Evolutionary conservation across 257 asterid species (phyloP).

Genomic region (Paraleonurus japonicus): DNA sequence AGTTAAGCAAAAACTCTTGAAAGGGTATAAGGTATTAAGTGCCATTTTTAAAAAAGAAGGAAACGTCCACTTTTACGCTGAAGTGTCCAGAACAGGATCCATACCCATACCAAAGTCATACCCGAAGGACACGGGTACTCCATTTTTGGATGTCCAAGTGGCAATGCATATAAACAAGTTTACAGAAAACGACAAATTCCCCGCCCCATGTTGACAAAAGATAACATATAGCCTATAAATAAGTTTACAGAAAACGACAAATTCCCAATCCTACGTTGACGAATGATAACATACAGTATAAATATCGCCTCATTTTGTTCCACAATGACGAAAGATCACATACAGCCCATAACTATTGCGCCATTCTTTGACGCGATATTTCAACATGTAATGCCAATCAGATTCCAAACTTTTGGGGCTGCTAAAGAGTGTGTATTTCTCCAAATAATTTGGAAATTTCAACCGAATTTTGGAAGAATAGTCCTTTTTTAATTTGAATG

Average conservation of each 20-base stretch:
- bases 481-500: background rate
- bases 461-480: background rate
- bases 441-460: constrained; percentile 3
- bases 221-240: background rate
- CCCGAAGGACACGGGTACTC: background rate
- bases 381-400: background rate
- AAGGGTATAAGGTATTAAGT: background rate
- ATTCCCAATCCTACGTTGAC: background rate
- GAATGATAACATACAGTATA: background rate
- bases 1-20: background rate
- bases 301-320: background rate
- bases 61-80: background rate
- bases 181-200: constrained; percentile 10
- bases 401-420: background rate
- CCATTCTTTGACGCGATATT: background rate
- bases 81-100: background rate
- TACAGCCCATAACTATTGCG: background rate
- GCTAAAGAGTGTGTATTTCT: background rate
- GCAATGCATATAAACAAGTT: background rate
- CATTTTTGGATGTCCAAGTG: background rate
- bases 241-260: constrained; percentile 7
- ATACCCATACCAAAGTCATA: background rate
- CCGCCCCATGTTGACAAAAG: background rate
- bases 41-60: background rate
- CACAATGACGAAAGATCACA: background rate